phyloP scores from a whole-genome alignment of 2,329 filamentous ascomycete genomes.

The Alternaria gaisen region DNA sequence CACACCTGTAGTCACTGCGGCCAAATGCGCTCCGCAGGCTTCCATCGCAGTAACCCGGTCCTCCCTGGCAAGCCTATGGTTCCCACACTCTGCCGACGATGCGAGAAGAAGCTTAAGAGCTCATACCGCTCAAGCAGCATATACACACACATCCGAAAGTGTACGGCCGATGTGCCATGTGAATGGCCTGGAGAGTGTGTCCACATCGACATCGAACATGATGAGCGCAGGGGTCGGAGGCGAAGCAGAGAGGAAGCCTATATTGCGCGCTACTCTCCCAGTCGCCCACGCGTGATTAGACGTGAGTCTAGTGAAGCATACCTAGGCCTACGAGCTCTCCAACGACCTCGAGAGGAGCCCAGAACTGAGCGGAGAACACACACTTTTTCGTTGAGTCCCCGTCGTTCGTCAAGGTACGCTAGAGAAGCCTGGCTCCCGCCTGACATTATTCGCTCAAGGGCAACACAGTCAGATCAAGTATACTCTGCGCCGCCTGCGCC shows the following conservation, averaged over 20 bases:
- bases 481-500: constrained; percentile 6
- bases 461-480: constrained; percentile 5
- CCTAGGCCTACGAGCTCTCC: constrained; percentile 37
- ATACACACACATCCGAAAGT: constrained; percentile 30
- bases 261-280: constrained; percentile 27
- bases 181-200: constrained; percentile 36
- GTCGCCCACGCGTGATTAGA: constrained; percentile 25
- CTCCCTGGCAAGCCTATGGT: constrained; percentile 41
- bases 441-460: constrained; percentile 25
- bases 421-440: constrained; percentile 28
- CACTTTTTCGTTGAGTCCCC: constrained; percentile 33
- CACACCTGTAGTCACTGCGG: constrained; percentile 50
- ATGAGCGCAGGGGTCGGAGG: constrained; percentile 35
- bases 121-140: constrained; percentile 24
- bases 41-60: constrained; percentile 48
- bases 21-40: constrained; percentile 45
- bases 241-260: constrained; percentile 33
- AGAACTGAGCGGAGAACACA: constrained; percentile 24
- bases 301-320: constrained; percentile 30
- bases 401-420: constrained; percentile 25
- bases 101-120: constrained; percentile 37
- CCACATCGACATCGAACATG: constrained; percentile 25
- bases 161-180: constrained; percentile 36
- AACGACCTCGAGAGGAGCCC: constrained; percentile 22
- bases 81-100: constrained; percentile 40